Percentiles rank a stretch among this genome's conserved stretches.
These are phyloP conservation scores for Acer campestre DNA, from an alignment of 345 rosid genomes.

Conservation along the genomic window DNA sequence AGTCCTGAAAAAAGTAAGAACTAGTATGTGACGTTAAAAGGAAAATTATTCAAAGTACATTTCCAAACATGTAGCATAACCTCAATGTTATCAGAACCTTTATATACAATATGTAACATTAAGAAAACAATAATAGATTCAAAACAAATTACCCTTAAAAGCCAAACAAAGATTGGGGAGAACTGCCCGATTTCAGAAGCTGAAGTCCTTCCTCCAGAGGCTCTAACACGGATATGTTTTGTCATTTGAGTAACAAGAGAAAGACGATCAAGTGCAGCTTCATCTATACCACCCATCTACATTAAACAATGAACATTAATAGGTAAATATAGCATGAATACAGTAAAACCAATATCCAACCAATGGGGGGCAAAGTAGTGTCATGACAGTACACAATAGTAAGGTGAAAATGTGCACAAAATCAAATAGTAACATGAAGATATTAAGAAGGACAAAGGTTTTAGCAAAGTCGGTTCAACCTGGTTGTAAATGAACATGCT, in stretches of 20 bases:
- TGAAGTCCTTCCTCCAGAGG: slow-evolving; percentile 74
- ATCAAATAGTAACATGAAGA: neutral
- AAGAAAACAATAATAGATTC: neutral
- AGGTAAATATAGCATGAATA: slow-evolving; percentile 1
- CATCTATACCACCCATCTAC: slow-evolving; percentile 98
- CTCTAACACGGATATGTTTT: slow-evolving; percentile 93
- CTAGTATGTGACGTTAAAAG: neutral
- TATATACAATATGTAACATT: neutral
- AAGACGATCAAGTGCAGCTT: slow-evolving; percentile 92
- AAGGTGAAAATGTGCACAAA: neutral
- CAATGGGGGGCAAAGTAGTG: slow-evolving; percentile 2
- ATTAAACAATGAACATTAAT: slow-evolving; percentile 15
- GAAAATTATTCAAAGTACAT: neutral
- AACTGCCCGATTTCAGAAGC: slow-evolving; percentile 92
- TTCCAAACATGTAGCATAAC: neutral
- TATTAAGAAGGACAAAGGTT: neutral
- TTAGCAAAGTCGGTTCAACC: slow-evolving; percentile 41
- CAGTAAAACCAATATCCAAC: neutral
- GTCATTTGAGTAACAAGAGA: slow-evolving; percentile 98
- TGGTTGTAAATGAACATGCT: slow-evolving; percentile 98
- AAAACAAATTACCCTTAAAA: slow-evolving; percentile 67
- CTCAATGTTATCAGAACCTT: neutral
- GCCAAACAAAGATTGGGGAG: slow-evolving; percentile 99
- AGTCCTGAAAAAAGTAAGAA: slow-evolving; percentile 63
- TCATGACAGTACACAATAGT: neutral